Conservation (phyloP, 140 eudicot genomes). For the Senecio squalidus region DNA sequence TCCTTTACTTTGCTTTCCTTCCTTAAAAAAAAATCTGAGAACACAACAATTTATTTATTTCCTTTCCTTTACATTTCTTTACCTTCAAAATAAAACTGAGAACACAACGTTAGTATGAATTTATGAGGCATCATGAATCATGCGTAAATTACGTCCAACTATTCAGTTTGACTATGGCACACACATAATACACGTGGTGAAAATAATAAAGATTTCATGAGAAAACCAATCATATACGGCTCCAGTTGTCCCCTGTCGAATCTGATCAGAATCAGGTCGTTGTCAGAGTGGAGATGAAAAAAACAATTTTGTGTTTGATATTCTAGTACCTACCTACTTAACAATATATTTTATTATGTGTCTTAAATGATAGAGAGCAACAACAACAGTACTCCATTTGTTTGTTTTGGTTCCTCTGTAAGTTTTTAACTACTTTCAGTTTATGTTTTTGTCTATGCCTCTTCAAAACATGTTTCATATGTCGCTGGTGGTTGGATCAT, state of each 20-base stretch:
- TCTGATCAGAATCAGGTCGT: slow-evolving; percentile 4
- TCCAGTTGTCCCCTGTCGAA: not conserved
- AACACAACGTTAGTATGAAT: no score
- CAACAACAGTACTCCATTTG: slow-evolving; percentile 8
- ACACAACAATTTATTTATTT: no score
- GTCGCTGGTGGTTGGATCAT: not conserved
- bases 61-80: no score
- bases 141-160: no score
- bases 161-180: no score
- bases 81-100: no score
- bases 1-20: no score
- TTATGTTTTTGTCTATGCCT: not conserved
- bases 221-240: slow-evolving; percentile 16
- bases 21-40: no score
- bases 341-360: not conserved
- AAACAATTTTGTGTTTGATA: not conserved
- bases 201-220: not conserved
- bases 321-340: not conserved
- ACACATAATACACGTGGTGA: no score
- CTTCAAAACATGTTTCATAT: not conserved
- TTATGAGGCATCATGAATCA: no score
- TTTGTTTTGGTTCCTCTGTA: slow-evolving; percentile 8
- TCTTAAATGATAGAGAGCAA: not conserved
- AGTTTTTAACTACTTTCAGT: slow-evolving; percentile 9
- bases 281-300: slow-evolving; percentile 8